Evolutionary conservation across 2,329 filamentous ascomycete species (phyloP).

Genomic region (Claviceps citrina): DNA sequence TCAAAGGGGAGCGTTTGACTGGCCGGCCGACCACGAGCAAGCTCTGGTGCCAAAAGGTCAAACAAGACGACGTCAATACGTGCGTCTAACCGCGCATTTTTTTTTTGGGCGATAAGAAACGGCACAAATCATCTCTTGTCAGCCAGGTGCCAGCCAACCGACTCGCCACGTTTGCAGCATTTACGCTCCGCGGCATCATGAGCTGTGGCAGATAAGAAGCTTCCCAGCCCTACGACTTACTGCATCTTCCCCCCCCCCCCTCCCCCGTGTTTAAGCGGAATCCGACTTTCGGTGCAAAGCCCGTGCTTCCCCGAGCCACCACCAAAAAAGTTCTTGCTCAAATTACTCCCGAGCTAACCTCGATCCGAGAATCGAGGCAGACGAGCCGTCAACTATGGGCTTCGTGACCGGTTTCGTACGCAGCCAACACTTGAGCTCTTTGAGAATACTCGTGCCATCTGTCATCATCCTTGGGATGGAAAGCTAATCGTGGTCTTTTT

Average conservation of each 20-base stretch:
- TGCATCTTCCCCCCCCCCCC: neutral
- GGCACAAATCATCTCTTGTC: neutral
- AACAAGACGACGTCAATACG: slow-evolving; percentile 4
- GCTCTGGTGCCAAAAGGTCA: neutral
- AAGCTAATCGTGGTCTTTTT: neutral
- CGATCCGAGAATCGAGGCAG: neutral
- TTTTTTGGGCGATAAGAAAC: neutral
- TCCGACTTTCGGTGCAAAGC: neutral
- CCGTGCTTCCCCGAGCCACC: slow-evolving; percentile 1
- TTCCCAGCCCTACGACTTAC: neutral
- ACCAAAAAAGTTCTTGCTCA: neutral
- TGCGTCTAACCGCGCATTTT: slow-evolving; percentile 8
- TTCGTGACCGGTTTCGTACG: slow-evolving; percentile 59
- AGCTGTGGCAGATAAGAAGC: slow-evolving; percentile 13
- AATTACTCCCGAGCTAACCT: too few relatives aligned
- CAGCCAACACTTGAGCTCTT: neutral
- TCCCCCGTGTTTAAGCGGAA: too few relatives aligned
- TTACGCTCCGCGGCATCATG: slow-evolving; percentile 18
- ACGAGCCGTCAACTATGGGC: slow-evolving; percentile 37
- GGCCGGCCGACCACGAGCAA: too few relatives aligned
- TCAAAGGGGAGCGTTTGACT: slow-evolving; percentile 11
- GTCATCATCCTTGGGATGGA: neutral
- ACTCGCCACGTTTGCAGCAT: slow-evolving; percentile 9
- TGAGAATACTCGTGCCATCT: neutral
- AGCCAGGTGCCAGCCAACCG: slow-evolving; percentile 2